Base-by-base conservation (phyloP, 805 yeast genomes). In the Candida yuanshanica region DNA sequence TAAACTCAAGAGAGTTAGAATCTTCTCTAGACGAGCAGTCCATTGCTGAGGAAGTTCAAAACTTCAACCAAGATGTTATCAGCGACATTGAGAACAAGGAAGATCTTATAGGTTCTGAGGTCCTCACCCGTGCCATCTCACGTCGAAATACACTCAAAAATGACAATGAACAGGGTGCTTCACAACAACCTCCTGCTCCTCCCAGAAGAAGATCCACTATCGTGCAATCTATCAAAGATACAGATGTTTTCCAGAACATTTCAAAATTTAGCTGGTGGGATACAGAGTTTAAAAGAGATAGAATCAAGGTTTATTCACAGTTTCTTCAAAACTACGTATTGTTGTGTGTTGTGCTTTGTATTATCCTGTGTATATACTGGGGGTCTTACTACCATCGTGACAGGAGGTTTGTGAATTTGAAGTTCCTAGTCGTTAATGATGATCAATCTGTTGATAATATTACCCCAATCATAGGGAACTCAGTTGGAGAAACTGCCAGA, bases 311-410 rank as follows among this genome's bases (percentile, higher is more conserved):
- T 1, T 50, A 48, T 39, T 18, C 36, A 7, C 43, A 47, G 2
- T 52, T 52, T 24, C 12, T 49, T 5, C 35, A 29, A 14, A 48
- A 51, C 42, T 54, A 52, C 37, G 10, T 55, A 2, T 26, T 53
- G 9, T 37, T 64, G 10, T 48, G 53, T 2, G 17, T 53, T 14
- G 50, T 59, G 11, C 47, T 59, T 18, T 39, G 52, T 16, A 31
- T 51, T 2, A 51, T 58, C 12, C 41, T 64, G 16, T 50, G 59
- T 7, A 51, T 64, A 2, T 59, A 59, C 39, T 58, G 64, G 60
- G 66, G 65, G 13, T 56, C 63, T 7, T 45, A 47, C 14, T 61
- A 59, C 42, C 38, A 48, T 17, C 35, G 43, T 26, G 26, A 27
- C 25, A 17, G 17, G 17, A 48, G 58, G 21, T 26, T 41, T 4